Conservation (phyloP, 1,139 yeast species). For the Nadsonia starkeyi-henricii region DNA sequence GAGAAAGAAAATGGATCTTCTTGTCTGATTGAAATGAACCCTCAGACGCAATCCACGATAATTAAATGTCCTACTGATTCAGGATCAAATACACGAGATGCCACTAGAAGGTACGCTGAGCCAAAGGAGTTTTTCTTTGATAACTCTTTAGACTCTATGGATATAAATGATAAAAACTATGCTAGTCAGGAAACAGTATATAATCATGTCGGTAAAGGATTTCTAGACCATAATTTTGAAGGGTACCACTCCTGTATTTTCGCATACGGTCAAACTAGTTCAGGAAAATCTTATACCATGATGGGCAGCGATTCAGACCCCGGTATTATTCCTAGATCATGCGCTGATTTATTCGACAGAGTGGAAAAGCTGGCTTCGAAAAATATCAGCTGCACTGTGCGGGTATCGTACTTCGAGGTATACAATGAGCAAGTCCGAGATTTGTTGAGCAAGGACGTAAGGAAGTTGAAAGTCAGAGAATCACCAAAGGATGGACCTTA, state of each 20-base stretch:
- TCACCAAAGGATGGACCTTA: slow-evolving; percentile 52
- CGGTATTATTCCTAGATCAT: slow-evolving; percentile 49
- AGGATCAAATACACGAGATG: slow-evolving; percentile 1
- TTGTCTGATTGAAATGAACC: slow-evolving; percentile 18
- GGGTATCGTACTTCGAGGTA: slow-evolving; percentile 52
- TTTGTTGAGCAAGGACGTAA: slow-evolving; percentile 23
- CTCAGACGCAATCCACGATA: slow-evolving; percentile 14
- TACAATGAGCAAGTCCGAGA: slow-evolving; percentile 62
- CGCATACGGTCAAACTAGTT: slow-evolving; percentile 69
- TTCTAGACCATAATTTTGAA: slow-evolving; percentile 47
- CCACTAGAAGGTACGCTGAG: slow-evolving; percentile 13
- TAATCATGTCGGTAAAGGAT: slow-evolving; percentile 38
- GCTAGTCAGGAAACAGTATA: slow-evolving; percentile 40
- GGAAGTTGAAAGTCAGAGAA: slow-evolving; percentile 40
- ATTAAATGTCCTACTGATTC: slow-evolving; percentile 13
- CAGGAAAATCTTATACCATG: slow-evolving; percentile 65
- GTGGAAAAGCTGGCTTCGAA: slow-evolving; percentile 28
- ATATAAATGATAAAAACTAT: slow-evolving; percentile 25
- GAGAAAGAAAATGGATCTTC: slow-evolving; percentile 15
- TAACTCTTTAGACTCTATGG: slow-evolving; percentile 45
- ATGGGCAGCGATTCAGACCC: slow-evolving; percentile 41
- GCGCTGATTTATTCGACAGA: slow-evolving; percentile 38
- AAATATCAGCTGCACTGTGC: slow-evolving; percentile 38
- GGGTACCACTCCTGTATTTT: slow-evolving; percentile 66
- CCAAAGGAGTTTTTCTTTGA: slow-evolving; percentile 37